Evolutionary conservation across 208 protist species (phyloP).

Genomic region (Trypanosoma cruzi): DNA sequence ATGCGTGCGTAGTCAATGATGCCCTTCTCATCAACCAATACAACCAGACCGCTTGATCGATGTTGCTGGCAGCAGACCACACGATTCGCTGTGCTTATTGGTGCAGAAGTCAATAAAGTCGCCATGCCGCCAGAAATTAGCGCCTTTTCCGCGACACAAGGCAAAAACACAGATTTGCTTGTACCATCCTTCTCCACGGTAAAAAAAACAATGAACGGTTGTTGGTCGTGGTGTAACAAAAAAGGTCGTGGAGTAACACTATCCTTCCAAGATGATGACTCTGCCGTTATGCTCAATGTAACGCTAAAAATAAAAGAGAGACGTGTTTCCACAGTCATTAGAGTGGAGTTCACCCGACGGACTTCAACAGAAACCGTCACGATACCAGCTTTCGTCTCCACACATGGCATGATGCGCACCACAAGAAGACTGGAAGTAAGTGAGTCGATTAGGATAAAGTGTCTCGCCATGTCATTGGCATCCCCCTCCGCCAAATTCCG

Average conservation of each 20-base stretch:
- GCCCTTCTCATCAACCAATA: slow-evolving; percentile 53
- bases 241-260: slow-evolving; percentile 48
- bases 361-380: slow-evolving; percentile 47
- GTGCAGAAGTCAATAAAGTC: slow-evolving; percentile 2
- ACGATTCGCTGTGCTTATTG: slow-evolving; percentile 47
- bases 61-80: slow-evolving; percentile 59
- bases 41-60: slow-evolving; percentile 28
- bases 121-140: background rate
- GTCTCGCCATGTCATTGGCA: background rate
- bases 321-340: slow-evolving; percentile 59
- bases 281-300: background rate
- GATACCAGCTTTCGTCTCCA: slow-evolving; percentile 1
- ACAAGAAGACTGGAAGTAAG: slow-evolving; percentile 15
- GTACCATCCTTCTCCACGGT: slow-evolving; percentile 13
- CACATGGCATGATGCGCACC: slow-evolving; percentile 10
- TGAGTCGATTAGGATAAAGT: slow-evolving; percentile 19
- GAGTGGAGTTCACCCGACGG: slow-evolving; percentile 43
- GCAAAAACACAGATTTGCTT: slow-evolving; percentile 27
- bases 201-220: slow-evolving; percentile 64
- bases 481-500: background rate
- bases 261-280: slow-evolving; percentile 25
- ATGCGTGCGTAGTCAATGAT: slow-evolving; percentile 70
- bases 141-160: slow-evolving; percentile 20
- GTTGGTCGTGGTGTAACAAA: slow-evolving; percentile 61
- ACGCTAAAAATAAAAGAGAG: slow-evolving; percentile 40